Percentiles rank a stretch among this genome's conserved stretches.
These are phyloP conservation scores for Jacaranda copaia DNA, from an alignment of 257 asterid genomes.

Conservation along the genomic window DNA sequence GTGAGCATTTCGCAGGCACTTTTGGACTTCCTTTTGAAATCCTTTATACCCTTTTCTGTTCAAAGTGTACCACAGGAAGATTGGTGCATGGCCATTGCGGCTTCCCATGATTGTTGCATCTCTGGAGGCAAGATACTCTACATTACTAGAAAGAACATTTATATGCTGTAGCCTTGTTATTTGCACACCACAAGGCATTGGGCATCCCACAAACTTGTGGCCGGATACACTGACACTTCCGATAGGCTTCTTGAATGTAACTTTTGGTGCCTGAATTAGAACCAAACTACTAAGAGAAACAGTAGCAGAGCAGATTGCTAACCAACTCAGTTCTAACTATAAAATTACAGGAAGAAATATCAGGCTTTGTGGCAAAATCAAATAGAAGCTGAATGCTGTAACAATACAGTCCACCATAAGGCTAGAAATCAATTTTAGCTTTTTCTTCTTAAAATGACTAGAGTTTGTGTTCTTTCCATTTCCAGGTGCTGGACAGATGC, in stretches of 20 bases:
- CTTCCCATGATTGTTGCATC: constrained; percentile 99
- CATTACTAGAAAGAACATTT: constrained; percentile 79
- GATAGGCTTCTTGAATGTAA: constrained; percentile 87
- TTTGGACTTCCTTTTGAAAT: constrained; percentile 95
- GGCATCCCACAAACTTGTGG: constrained; percentile 97
- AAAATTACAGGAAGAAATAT: not conserved
- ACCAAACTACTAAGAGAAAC: constrained; percentile 23
- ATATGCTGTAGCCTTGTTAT: constrained; percentile 78
- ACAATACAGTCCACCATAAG: not conserved
- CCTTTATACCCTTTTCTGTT: constrained; percentile 94
- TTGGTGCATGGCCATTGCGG: constrained; percentile 96
- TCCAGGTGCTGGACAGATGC: too few relatives aligned
- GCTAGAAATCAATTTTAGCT: not conserved
- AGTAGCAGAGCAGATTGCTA: constrained; percentile 4
- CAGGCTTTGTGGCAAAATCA: not conserved
- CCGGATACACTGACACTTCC: constrained; percentile 98
- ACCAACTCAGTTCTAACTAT: not conserved
- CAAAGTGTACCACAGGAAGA: constrained; percentile 94
- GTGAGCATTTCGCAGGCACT: constrained; percentile 92
- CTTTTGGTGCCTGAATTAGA: constrained; percentile 86
- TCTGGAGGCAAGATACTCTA: constrained; percentile 95
- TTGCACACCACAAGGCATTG: constrained; percentile 98
- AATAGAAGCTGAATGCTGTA: not conserved
- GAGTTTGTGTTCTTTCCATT: too few relatives aligned
- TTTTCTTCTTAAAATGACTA: too few relatives aligned